Conservation (phyloP, 2,329 filamentous ascomycete genomes). For the Hymenoscyphus scutula region DNA sequence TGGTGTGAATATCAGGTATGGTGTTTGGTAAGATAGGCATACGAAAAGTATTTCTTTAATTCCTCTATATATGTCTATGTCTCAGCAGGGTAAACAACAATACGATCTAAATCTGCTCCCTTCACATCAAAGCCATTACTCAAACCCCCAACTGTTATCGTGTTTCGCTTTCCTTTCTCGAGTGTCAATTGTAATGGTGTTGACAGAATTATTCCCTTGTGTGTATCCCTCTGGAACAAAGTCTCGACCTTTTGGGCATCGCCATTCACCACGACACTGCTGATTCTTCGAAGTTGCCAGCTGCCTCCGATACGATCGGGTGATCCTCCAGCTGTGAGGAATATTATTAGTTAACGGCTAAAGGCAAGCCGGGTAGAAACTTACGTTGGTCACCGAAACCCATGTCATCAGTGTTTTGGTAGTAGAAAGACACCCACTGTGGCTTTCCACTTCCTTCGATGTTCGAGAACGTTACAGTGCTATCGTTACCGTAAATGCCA, state of each 20-base stretch:
- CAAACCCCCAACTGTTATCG: constrained; percentile 56
- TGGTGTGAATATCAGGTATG: not conserved
- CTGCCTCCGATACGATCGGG: constrained; percentile 59
- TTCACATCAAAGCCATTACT: constrained; percentile 55
- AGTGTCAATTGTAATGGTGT: constrained; percentile 54
- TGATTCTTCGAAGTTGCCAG: constrained; percentile 59
- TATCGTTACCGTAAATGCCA: not conserved
- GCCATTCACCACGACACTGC: constrained; percentile 58
- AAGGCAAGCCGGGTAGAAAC: no score
- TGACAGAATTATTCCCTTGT: constrained; percentile 59
- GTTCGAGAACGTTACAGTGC: not conserved
- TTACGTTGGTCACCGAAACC: not conserved
- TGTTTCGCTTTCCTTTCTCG: constrained; percentile 49
- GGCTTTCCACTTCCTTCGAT: not conserved
- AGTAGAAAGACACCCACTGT: not conserved
- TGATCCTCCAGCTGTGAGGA: constrained; percentile 45
- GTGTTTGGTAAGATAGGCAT: no score
- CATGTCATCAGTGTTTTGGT: not conserved
- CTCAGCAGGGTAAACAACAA: constrained; percentile 60
- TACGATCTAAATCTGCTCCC: constrained; percentile 56
- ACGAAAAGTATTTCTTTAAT: no score
- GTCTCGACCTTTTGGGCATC: constrained; percentile 48
- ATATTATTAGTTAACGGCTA: constrained; percentile 7
- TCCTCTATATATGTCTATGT: not conserved
- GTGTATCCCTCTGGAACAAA: constrained; percentile 52